A percentile compares a stretch with the other conserved stretches of the same genome.
Evolutionary conservation across 768 basidiomycete genomes (phyloP).

Genomic region (Lactarius evosmus): DNA sequence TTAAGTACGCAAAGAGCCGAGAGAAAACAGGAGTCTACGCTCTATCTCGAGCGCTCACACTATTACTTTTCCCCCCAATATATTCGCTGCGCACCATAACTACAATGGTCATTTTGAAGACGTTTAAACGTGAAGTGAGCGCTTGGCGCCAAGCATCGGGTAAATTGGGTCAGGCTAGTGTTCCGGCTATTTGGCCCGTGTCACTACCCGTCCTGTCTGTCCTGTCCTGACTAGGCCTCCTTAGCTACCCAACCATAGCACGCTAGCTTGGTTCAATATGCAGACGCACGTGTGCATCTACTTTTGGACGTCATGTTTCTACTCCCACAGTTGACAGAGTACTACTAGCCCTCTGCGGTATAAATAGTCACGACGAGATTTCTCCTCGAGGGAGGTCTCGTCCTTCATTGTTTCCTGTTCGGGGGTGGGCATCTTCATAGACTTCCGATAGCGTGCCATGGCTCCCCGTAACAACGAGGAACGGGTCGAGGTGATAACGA

Average conservation of each 20-base stretch:
- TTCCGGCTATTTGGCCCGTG: neutral
- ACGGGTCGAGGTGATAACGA: neutral
- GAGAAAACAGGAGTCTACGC: no score
- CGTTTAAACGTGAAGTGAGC: no score
- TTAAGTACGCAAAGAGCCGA: no score
- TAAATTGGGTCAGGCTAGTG: neutral
- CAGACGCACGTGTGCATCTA: slow-evolving; percentile 15
- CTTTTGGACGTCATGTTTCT: slow-evolving; percentile 7
- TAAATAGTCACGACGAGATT: slow-evolving; percentile 14
- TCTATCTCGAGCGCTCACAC: no score
- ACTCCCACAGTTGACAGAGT: slow-evolving; percentile 3
- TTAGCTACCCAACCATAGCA: neutral
- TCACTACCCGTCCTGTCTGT: no score
- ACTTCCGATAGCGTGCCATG: slow-evolving; percentile 4
- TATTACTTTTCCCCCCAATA: no score
- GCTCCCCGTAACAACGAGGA: slow-evolving; percentile 3
- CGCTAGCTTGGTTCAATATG: neutral
- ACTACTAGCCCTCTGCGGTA: neutral
- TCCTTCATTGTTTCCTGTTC: slow-evolving; percentile 4
- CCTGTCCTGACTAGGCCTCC: no score
- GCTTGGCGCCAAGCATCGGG: neutral
- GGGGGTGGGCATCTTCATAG: neutral
- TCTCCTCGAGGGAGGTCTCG: neutral
- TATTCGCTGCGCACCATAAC: no score
- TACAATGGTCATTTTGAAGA: no score